Conservation (phyloP, 345 rosid species). For the Crucihimalaya himalaica region DNA sequence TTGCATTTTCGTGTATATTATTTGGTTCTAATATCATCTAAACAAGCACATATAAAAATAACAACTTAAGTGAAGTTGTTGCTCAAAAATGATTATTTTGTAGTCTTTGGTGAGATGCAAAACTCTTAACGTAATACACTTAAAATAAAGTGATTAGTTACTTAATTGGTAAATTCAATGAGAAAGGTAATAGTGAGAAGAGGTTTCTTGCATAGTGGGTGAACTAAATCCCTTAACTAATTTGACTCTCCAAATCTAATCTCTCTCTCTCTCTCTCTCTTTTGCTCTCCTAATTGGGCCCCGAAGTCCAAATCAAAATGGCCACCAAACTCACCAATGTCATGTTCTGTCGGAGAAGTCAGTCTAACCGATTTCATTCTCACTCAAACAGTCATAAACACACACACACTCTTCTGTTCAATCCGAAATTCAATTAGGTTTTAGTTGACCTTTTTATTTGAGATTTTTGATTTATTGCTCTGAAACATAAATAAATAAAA, state of each 20-base stretch:
- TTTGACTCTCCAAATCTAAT: constrained; percentile 1
- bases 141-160: constrained; percentile 22
- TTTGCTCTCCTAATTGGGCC: constrained; percentile 8
- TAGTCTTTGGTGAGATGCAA: constrained; percentile 13
- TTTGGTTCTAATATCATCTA: background rate
- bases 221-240: constrained; percentile 41
- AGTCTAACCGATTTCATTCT: constrained; percentile 34
- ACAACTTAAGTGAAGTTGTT: constrained; percentile 36
- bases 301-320: constrained; percentile 38
- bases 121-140: constrained; percentile 5
- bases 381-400: constrained; percentile 27
- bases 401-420: constrained; percentile 6
- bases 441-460: background rate
- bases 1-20: constrained; percentile 14
- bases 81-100: background rate
- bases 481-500: background rate
- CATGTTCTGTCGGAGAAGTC: constrained; percentile 31
- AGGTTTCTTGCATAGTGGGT: constrained; percentile 37
- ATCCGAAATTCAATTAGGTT: constrained; percentile 1
- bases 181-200: constrained; percentile 17
- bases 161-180: constrained; percentile 24
- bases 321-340: constrained; percentile 42
- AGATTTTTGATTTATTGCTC: background rate
- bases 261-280: background rate
- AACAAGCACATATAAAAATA: background rate